Conservation (phyloP, 2,329 filamentous ascomycete genomes). For the Domatiomyces globalis region DNA sequence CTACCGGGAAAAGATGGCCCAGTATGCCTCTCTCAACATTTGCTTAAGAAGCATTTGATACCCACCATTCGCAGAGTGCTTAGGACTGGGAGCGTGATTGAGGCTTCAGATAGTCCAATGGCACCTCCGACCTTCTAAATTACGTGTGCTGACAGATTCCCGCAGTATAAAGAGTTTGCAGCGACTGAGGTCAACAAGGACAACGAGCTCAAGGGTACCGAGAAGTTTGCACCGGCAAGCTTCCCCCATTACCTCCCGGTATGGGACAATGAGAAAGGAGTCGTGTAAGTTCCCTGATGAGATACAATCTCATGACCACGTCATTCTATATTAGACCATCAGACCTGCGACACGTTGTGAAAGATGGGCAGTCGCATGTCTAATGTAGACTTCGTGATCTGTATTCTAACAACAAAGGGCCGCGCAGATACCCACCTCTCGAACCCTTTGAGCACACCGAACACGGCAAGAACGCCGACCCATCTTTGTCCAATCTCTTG, state of each 20-base stretch:
- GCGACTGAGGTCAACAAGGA: conserved; percentile 28
- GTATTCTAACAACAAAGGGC: background rate
- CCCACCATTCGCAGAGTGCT: background rate
- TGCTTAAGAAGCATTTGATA: background rate
- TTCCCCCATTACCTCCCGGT: conserved; percentile 62
- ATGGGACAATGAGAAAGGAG: conserved; percentile 44
- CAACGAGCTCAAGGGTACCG: conserved; percentile 39
- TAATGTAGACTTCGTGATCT: background rate
- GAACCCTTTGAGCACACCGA: conserved; percentile 59
- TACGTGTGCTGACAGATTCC: background rate
- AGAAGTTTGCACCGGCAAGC: conserved; percentile 40
- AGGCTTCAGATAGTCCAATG: background rate
- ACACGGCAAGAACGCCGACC: conserved; percentile 61
- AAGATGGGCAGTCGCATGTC: background rate
- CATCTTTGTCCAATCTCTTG: conserved; percentile 54
- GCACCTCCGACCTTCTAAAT: conserved; percentile 4
- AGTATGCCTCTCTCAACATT: background rate
- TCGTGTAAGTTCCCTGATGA: conserved; percentile 17
- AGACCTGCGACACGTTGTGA: background rate
- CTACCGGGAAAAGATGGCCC: background rate
- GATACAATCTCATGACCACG: background rate
- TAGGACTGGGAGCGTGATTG: background rate
- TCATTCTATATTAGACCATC: background rate
- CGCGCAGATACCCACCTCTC: conserved; percentile 45
- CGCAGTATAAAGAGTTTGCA: conserved; percentile 15